Conservation (phyloP, 2,329 filamentous ascomycete genomes). For the Eutypella sp. region DNA sequence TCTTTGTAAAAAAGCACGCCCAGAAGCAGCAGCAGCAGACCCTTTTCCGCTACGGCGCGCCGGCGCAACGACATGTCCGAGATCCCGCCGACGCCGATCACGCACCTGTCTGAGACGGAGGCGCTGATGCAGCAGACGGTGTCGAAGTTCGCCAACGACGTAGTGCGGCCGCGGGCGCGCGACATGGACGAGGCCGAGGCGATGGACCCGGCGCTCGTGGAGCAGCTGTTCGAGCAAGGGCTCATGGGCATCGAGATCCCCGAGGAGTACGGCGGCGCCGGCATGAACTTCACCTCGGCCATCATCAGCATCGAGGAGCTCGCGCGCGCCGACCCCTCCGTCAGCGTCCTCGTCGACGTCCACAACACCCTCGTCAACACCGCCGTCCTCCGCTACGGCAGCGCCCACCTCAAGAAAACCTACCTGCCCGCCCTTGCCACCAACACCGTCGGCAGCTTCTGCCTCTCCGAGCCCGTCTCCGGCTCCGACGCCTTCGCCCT, state of each 20-base stretch:
- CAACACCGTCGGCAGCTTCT: constrained; percentile 86
- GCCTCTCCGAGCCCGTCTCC: constrained; percentile 84
- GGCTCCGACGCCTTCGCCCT: constrained; percentile 96
- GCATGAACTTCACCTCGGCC: constrained; percentile 97
- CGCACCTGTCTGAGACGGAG: constrained; percentile 87
- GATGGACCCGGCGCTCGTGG: constrained; percentile 85
- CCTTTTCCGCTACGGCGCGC: constrained; percentile 55
- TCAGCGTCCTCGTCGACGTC: constrained; percentile 92
- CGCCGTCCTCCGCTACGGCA: constrained; percentile 80
- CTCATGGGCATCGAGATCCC: constrained; percentile 97
- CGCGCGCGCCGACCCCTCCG: constrained; percentile 86
- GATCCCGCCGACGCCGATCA: constrained; percentile 86
- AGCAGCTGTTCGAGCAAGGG: constrained; percentile 94
- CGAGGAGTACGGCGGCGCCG: constrained; percentile 91
- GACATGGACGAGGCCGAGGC: constrained; percentile 96
- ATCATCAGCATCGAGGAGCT: constrained; percentile 97
- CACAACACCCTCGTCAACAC: constrained; percentile 99
- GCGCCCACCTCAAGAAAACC: constrained; percentile 70
- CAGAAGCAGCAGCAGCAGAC: constrained; percentile 12
- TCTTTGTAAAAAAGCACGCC: no score
- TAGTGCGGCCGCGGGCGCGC: constrained; percentile 83
- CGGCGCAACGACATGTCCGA: constrained; percentile 64
- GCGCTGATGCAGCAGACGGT: constrained; percentile 84
- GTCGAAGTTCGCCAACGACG: constrained; percentile 82
- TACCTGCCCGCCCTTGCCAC: constrained; percentile 90